phyloP scores from a whole-genome alignment of 1,284 basidiomycete genomes.

The Pholiota adiposa region DNA sequence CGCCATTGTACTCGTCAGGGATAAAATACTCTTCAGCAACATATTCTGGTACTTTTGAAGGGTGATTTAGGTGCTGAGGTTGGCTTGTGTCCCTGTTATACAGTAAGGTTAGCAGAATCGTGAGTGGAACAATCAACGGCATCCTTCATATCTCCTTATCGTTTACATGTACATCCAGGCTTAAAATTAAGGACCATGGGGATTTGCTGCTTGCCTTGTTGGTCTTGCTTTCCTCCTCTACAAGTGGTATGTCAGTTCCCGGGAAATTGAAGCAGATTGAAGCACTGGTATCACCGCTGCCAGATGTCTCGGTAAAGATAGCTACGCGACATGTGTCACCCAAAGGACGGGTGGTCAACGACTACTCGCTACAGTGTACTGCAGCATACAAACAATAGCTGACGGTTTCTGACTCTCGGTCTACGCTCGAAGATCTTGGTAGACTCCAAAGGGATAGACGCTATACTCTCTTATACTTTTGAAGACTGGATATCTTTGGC shows the following conservation, averaged over 20 bases:
- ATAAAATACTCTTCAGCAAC: no score
- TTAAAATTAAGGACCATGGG: not conserved
- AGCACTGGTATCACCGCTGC: constrained; percentile 13
- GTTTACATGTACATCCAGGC: not conserved
- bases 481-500: not conserved
- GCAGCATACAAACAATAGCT: not conserved
- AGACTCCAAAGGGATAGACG: not conserved
- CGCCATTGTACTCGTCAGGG: no score
- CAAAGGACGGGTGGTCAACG: not conserved
- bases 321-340: constrained; percentile 1
- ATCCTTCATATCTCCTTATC: no score
- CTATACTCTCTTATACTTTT: not conserved
- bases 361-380: not conserved
- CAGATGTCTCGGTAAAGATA: constrained; percentile 9
- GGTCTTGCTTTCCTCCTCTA: not conserved
- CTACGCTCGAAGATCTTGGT: not conserved
- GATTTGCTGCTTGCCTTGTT: not conserved
- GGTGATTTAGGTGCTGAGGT: no score
- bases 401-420: constrained; percentile 2
- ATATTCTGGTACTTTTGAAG: no score
- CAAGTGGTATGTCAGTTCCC: not conserved
- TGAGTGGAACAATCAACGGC: no score
- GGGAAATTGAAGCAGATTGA: constrained; percentile 3
- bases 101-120: no score
- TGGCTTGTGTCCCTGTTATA: no score